Evolutionary conservation across 2,329 filamentous ascomycete species (phyloP).

Genomic region (Mycosphaerella sp.): DNA sequence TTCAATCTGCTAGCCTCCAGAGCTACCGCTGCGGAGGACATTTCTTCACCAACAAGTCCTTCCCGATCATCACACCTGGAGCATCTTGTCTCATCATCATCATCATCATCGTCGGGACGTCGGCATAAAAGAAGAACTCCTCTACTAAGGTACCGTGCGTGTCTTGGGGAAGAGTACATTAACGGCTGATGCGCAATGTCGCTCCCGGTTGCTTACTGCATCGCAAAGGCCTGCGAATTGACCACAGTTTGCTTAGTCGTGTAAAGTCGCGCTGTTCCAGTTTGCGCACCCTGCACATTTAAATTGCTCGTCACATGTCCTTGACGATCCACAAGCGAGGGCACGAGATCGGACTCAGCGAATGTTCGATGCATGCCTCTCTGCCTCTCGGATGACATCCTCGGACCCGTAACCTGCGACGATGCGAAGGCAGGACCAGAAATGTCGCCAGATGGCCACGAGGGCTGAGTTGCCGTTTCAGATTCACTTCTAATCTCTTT

Average conservation of each 20-base stretch:
- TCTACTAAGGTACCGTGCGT: too few species aligned
- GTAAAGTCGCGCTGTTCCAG: background rate
- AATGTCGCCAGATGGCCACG: too few species aligned
- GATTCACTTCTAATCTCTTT: slow-evolving; percentile 46
- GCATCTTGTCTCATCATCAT: background rate
- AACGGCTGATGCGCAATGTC: too few species aligned
- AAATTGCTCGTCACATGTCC: background rate
- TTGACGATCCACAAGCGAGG: background rate
- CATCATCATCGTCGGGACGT: background rate
- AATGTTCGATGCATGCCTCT: background rate
- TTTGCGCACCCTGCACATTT: background rate
- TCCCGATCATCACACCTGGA: too few species aligned
- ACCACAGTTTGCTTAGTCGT: background rate
- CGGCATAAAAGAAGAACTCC: too few species aligned
- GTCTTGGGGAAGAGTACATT: too few species aligned
- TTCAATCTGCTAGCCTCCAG: background rate
- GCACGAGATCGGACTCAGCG: background rate
- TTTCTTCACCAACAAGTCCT: background rate
- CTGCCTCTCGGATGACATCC: background rate
- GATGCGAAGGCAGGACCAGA: too few species aligned
- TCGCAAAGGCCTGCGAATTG: slow-evolving; percentile 6
- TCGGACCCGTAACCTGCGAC: too few species aligned
- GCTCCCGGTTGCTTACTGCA: background rate
- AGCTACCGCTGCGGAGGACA: too few species aligned
- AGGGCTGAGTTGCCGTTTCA: background rate